Base-by-base conservation (phyloP, 495 filamentous ascomycete genomes). In the Penicilliopsis zonata region DNA sequence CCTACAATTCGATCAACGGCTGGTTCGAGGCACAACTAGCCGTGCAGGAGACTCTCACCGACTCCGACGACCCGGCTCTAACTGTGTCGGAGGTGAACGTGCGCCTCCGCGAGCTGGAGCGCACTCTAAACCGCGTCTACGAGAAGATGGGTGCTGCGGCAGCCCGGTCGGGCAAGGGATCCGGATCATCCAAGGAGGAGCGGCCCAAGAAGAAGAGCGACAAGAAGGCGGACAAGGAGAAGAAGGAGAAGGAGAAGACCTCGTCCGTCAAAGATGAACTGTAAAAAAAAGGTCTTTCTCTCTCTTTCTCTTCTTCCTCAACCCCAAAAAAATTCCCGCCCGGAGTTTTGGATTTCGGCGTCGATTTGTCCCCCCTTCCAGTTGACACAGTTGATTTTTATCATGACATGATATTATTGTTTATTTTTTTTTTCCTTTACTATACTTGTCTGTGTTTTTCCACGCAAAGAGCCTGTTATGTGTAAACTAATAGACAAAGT, bases 21-120 rank as follows among this genome's bases (percentile, higher is more conserved):
- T 93, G 85, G 86, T 58, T 92, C 13, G 67, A 74, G 25, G 64
- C 73, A 47, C 75, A 78, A 44, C 51, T 78, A n/a, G 59, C 60
- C 0, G 51, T 59, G 30, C 84, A 92, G 45, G 76, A 80, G 19
- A 71, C 72, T 44, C 70, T 87, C 9, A 61, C 67, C 14, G 58
- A 57, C 13, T 74, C 74, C 4, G 79, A 82, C 19, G 77, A 90
- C 35, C 80, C 85, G 0, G 74, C 74, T 5, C 54, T 93, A 2
- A 59, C 73, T 13, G 53, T 74, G 30, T 73, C 74, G 44, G 86
- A 88, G 12, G 52, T 94, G 14, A 58, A 66, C 36, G 39, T 31
- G 16, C 55, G 52, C 30, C 53, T 40, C 50, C 70, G 69, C 4
- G 72, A 81, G 26, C 65, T 81, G 46, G 76, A 82, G 31, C 64